Base-by-base conservation (phyloP, 2,329 filamentous ascomycete species). In the Huntiella abstrusa region DNA sequence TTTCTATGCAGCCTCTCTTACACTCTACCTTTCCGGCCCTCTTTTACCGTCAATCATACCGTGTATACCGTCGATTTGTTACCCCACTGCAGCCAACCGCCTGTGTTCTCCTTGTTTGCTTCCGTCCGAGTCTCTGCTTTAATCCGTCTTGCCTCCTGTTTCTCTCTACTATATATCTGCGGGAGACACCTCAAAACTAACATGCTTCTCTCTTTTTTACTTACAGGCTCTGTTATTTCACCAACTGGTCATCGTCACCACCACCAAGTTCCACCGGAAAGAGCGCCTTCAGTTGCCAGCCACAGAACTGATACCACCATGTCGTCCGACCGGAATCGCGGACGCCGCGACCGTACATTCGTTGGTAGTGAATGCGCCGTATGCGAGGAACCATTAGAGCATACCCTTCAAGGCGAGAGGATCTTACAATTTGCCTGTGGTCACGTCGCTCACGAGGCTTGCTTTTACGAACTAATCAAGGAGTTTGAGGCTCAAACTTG, bases 401-500 rank as follows among this genome's bases (percentile, higher is more conserved):
- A 96, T 61, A 98, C 86, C 3, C 70, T 98, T 41, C 82, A 83
- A 43, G 91, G 91, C 50, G 91, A 98, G 65, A 78, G 86, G 54
- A 86, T 98, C 51, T 68, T 98, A 46, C 91, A 96, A 60, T 91
- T 98, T 57, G 92, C 87, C 4, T 98, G 91, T 63, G 75, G 80
- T n/a, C 91, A 98, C 62, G 88, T 98, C 50, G 86, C 88, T 8
- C 91, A 98, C 60, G 91, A 96, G 62, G 91, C 88, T 33, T 98
- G 91, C 64, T 96, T 98, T 60, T 96, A 96, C 64, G 91, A 98
- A 62, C 95, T 92, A 59, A 93, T 98, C 55, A 83, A 84, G 57
- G 88, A 95, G 58, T 83, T 88, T 49, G 87, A 96, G 54, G 83
- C 83, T 45, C 86, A 96, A 57, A 87, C 85, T 57, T 98, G 91